Base-by-base conservation (phyloP, 371 early-diverging fungal genomes). In the Mucor circinelloides region DNA sequence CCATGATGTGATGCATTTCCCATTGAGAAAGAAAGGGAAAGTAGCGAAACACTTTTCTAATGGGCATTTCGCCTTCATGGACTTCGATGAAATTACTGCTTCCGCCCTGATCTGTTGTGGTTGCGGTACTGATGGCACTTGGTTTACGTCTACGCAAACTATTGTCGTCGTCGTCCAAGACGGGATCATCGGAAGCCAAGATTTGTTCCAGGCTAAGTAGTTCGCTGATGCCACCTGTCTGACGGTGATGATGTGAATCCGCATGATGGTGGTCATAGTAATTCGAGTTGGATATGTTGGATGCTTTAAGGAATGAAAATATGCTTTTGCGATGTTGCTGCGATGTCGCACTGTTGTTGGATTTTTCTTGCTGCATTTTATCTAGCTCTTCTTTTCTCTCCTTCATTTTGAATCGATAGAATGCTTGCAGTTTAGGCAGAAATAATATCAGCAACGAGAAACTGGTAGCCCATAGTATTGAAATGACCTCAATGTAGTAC, bases 1-100 rank as follows among this genome's bases (percentile, higher is more conserved):
- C 80, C 69, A 84, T 81, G 34, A 87, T 75, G 19, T 85, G 83
- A 40, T 80, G 74, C 88, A 87, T 87, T 36, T 84, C 72, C 88
- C 88, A 87, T 25, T 77, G 85, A 0, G 88, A 77, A 27, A 87
- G 64, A 44, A 80, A 80, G 3, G 85, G 82, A 31, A 86, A 76
- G 56, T 82, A 87, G 0, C 88, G 84, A 71, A 81, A 74, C 34
- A 82, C 84, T 30, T 79, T 78, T 30, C 83, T 77, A 19, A 84
- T 71, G 1, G 86, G 85, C 80, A 85, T 82, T 27, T 81, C 80
- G 0, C 85, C 88, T 76, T 81, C 78, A 58, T 76, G 78, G 5
- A 76, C 75, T 42, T 81, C 76, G 7, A 76, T 73, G 48, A 68
- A 71, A 9, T 68, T 64, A 42, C 62, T 36, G 15, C 60, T 30